Conservation (phyloP, 169 alveolate genomes). For the Eimeria maxima region DNA sequence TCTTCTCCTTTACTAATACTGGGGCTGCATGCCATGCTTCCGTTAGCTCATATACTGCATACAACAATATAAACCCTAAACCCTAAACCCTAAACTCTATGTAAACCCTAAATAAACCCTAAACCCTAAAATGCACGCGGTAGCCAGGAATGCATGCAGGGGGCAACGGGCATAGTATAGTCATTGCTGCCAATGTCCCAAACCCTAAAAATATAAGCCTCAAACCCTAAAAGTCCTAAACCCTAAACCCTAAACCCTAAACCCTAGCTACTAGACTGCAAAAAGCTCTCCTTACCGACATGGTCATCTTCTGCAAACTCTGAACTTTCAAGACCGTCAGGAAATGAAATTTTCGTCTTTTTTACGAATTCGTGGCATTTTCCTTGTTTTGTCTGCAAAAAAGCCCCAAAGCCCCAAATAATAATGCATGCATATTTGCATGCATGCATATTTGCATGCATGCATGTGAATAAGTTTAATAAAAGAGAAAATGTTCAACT, state of each 20-base stretch:
- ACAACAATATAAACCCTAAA: neutral
- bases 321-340: neutral
- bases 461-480: neutral
- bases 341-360: neutral
- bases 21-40: neutral
- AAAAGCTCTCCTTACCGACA: neutral
- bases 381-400: slow-evolving; percentile 6
- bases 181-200: too few relatives aligned
- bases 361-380: slow-evolving; percentile 13
- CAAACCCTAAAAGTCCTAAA: neutral
- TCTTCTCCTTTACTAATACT: neutral
- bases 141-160: too few relatives aligned
- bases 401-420: slow-evolving; percentile 24
- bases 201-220: too few relatives aligned
- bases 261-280: neutral
- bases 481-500: too few relatives aligned
- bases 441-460: slow-evolving; percentile 9
- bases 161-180: too few relatives aligned
- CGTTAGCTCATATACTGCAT: slow-evolving; percentile 27
- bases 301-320: slow-evolving; percentile 25
- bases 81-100: neutral
- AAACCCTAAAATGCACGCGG: neutral
- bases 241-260: neutral
- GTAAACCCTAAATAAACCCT: neutral
- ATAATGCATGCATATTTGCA: too few relatives aligned